Percentiles rank a stretch among this genome's conserved stretches.
These are phyloP conservation scores for Cladophialophora immunda DNA, from an alignment of 2,329 filamentous ascomycete genomes.

Conservation along the genomic window DNA sequence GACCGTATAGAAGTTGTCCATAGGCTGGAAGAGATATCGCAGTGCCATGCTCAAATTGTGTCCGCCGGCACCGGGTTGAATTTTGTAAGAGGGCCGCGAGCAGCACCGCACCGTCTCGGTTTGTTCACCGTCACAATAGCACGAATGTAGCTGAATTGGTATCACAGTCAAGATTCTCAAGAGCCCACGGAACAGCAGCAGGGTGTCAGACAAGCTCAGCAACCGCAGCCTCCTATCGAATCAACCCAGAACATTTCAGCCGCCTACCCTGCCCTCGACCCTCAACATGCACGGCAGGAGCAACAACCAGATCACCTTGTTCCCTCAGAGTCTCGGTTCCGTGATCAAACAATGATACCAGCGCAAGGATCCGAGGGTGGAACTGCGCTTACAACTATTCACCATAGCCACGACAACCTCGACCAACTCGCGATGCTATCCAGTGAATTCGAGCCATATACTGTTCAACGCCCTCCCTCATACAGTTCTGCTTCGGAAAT, in stretches of 20 bases:
- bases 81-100: slow-evolving; percentile 9
- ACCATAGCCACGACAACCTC: neutral
- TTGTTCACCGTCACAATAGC: neutral
- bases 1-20: neutral
- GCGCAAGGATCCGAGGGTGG: slow-evolving; percentile 7
- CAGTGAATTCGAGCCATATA: slow-evolving; percentile 12
- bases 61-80: slow-evolving; percentile 19
- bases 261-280: neutral
- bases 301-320: slow-evolving; percentile 1
- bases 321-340: neutral
- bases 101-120: slow-evolving; percentile 10
- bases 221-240: slow-evolving; percentile 3
- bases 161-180: neutral
- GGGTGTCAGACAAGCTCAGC: slow-evolving; percentile 4
- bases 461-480: slow-evolving; percentile 6
- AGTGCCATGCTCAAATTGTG: slow-evolving; percentile 29
- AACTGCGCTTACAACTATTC: neutral
- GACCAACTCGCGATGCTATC: slow-evolving; percentile 15
- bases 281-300: neutral
- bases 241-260: neutral
- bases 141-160: neutral
- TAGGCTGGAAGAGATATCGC: slow-evolving; percentile 6
- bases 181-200: neutral
- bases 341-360: neutral
- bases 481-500: neutral